Percentiles rank a stretch among this genome's conserved stretches.
phyloP scores from a whole-genome alignment of 2,329 filamentous ascomycete genomes.

The Diaporthe caulivora region DNA sequence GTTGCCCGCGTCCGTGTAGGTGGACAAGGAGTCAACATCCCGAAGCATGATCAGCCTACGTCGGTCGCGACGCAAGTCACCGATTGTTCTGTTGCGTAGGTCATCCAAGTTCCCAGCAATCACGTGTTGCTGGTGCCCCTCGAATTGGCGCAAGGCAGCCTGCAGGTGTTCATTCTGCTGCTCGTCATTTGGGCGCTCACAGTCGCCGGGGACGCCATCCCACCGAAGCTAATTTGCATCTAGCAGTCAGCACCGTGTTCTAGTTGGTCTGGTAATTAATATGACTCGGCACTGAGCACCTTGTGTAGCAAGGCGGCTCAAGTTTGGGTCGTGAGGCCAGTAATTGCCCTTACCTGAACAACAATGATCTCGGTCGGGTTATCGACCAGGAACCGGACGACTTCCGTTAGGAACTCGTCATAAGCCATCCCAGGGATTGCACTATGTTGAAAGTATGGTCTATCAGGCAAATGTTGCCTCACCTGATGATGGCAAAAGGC shows the following conservation, averaged over 20 bases:
- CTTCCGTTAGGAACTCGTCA: constrained; percentile 54
- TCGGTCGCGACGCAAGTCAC: constrained; percentile 49
- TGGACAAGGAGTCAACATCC: constrained; percentile 53
- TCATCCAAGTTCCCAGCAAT: constrained; percentile 50
- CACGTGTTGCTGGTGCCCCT: constrained; percentile 44
- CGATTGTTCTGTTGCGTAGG: constrained; percentile 49
- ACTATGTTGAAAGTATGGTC: constrained; percentile 63
- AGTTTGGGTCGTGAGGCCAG: not conserved
- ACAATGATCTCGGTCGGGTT: constrained; percentile 61
- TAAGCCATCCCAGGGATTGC: constrained; percentile 64
- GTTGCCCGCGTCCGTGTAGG: constrained; percentile 56
- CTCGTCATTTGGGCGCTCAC: constrained; percentile 54
- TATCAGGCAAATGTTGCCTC: constrained; percentile 55
- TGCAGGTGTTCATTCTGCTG: constrained; percentile 55
- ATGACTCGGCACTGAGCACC: not conserved
- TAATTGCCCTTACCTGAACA: constrained; percentile 54
- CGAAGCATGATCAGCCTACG: constrained; percentile 54
- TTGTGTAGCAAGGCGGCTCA: not conserved
- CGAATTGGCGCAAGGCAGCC: constrained; percentile 48
- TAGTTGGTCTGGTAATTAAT: too few relatives aligned
- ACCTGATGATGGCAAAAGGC: constrained; percentile 59
- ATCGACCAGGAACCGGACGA: constrained; percentile 55
- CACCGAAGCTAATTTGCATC: constrained; percentile 44
- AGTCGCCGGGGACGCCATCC: constrained; percentile 63
- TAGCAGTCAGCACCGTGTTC: constrained; percentile 1